Evolutionary conservation across 139 green algal species (phyloP).

Genomic region (Ettlia oleoabundans): DNA sequence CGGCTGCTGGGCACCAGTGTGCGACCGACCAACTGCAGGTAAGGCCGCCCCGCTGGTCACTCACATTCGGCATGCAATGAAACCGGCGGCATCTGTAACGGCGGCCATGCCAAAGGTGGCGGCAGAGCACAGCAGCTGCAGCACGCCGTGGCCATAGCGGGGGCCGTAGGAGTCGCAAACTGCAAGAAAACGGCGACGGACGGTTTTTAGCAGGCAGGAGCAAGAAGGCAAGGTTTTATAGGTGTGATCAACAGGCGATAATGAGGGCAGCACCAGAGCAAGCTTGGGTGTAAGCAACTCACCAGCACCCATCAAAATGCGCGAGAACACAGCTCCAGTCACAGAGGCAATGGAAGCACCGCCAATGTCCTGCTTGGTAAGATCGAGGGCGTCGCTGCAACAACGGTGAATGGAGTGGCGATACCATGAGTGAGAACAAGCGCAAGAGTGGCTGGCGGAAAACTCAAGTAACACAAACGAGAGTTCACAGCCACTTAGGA

Average conservation of each 20-base stretch:
- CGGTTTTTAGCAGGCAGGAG: too few species aligned
- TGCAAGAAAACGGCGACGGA: too few species aligned
- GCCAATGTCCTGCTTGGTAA: conserved; percentile 71
- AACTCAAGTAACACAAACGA: too few species aligned
- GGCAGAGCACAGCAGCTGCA: conserved; percentile 44
- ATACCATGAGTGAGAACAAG: too few species aligned
- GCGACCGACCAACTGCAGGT: too few species aligned
- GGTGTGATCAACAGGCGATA: too few species aligned
- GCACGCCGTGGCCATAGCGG: conserved; percentile 62
- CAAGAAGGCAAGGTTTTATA: too few species aligned
- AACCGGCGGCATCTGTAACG: conserved; percentile 65
- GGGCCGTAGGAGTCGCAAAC: conserved; percentile 85
- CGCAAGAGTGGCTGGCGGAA: too few species aligned
- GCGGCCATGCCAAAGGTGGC: conserved; percentile 47
- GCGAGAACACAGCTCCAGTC: conserved; percentile 55
- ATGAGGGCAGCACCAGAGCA: too few species aligned
- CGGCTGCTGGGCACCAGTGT: too few species aligned
- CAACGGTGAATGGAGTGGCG: neutral
- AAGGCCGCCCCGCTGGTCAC: too few species aligned
- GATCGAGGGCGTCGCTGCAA: conserved; percentile 73
- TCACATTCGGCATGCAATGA: conserved; percentile 74
- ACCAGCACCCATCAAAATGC: conserved; percentile 53
- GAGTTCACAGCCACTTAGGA: neutral
- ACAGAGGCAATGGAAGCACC: conserved; percentile 53
- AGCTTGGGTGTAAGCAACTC: too few species aligned